Evolutionary conservation across 2,329 filamentous ascomycete genomes (phyloP).

Genomic region (Fusarium brachygibbosum): DNA sequence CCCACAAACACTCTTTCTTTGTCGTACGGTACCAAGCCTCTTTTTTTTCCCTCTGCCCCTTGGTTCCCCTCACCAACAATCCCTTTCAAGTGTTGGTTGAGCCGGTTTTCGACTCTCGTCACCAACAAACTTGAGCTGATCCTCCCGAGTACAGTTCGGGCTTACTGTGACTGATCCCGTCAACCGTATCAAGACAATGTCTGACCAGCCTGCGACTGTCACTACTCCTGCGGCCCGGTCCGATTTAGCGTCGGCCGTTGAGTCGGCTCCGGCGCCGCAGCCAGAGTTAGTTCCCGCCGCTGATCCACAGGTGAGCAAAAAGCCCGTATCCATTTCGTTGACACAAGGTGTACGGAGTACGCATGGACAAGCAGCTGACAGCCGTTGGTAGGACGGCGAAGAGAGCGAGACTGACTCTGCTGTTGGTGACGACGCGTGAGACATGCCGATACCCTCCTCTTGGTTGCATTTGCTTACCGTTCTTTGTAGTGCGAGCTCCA

Average conservation of each 20-base stretch:
- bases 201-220: conserved; percentile 13
- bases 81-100: conserved; percentile 1
- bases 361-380: neutral
- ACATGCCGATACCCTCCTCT: neutral
- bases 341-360: neutral
- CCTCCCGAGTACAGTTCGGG: neutral
- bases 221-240: conserved; percentile 21
- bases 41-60: neutral
- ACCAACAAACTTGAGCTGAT: conserved; percentile 4
- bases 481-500: conserved; percentile 38
- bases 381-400: conserved; percentile 16
- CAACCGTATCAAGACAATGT: conserved; percentile 3
- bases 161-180: neutral
- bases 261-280: conserved; percentile 29
- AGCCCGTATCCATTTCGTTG: neutral
- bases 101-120: neutral
- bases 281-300: conserved; percentile 37
- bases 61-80: conserved; percentile 9
- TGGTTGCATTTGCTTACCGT: conserved; percentile 6
- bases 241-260: conserved; percentile 27
- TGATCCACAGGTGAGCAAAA: conserved; percentile 31
- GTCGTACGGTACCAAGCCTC: neutral
- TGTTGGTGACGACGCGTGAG: conserved; percentile 36
- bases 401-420: conserved; percentile 33
- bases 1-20: conserved; percentile 3